Percentiles rank a stretch among this genome's conserved stretches.
These are phyloP conservation scores for Athelia psychrophila DNA, from an alignment of 1,284 basidiomycete species.

Conservation along the genomic window DNA sequence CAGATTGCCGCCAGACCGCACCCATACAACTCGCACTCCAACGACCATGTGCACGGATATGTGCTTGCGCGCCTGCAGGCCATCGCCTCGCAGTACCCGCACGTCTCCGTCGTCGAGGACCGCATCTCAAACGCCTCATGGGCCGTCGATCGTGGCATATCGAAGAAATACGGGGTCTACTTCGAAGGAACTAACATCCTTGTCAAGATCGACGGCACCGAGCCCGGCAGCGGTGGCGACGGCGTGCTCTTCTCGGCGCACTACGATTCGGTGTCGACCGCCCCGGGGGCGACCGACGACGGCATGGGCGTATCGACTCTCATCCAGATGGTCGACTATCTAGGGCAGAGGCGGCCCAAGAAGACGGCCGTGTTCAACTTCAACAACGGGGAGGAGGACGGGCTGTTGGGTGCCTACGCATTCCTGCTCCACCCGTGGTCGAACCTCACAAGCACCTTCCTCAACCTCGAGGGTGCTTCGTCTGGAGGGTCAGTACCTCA, in stretches of 20 bases:
- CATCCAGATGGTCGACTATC: slow-evolving; percentile 61
- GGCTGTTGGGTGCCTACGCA: slow-evolving; percentile 66
- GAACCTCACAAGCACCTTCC: slow-evolving; percentile 57
- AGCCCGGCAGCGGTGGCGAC: slow-evolving; percentile 29
- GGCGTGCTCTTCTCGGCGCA: slow-evolving; percentile 78
- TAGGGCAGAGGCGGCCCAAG: slow-evolving; percentile 48
- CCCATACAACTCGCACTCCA: slow-evolving; percentile 74
- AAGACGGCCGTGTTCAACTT: slow-evolving; percentile 74
- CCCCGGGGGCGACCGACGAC: slow-evolving; percentile 73
- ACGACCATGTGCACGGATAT: slow-evolving; percentile 61
- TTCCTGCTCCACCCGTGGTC: slow-evolving; percentile 75
- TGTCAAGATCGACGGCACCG: slow-evolving; percentile 63
- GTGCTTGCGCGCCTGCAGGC: slow-evolving; percentile 51
- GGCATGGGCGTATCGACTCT: slow-evolving; percentile 71
- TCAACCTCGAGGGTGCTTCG: slow-evolving; percentile 81
- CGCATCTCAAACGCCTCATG: slow-evolving; percentile 56
- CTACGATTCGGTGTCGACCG: slow-evolving; percentile 77
- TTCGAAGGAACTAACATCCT: slow-evolving; percentile 75
- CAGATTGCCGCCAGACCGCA: slow-evolving; percentile 70
- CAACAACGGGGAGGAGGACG: slow-evolving; percentile 81
- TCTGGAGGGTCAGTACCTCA: slow-evolving; percentile 58
- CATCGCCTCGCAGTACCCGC: slow-evolving; percentile 37
- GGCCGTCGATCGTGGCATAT: slow-evolving; percentile 22
- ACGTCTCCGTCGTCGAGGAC: slow-evolving; percentile 56
- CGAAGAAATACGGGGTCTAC: slow-evolving; percentile 38